A percentile compares a stretch with the other conserved stretches of the same genome.
Conservation (phyloP, 257 asterid species). For the Nicotiana noctiflora region DNA sequence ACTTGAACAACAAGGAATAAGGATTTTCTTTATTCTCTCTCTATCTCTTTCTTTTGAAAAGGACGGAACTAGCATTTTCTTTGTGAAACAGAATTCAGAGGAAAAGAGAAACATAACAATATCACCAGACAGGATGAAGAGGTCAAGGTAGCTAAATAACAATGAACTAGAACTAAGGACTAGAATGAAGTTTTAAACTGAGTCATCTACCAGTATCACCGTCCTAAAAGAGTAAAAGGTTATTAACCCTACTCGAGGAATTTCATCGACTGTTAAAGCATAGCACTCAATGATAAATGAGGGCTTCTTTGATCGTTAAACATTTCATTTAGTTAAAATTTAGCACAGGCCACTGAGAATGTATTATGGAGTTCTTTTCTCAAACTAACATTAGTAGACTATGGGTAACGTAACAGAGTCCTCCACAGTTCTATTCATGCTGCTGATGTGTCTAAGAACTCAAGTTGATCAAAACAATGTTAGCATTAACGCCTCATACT, state of each 20-base stretch:
- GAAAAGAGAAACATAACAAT: not conserved
- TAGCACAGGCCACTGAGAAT: not conserved
- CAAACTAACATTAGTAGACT: conserved; percentile 1
- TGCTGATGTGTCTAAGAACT: not conserved
- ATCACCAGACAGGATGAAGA: not conserved
- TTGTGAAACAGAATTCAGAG: not conserved
- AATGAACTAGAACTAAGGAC: not conserved
- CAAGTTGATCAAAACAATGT: not conserved
- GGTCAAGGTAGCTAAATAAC: not conserved
- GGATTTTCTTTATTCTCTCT: not conserved
- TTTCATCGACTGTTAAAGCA: not conserved
- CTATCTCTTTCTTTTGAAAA: not conserved
- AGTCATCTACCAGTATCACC: not conserved
- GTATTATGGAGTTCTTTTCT: not conserved
- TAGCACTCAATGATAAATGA: not conserved
- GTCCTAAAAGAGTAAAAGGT: not conserved
- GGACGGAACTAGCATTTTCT: not conserved
- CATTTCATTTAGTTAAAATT: not conserved
- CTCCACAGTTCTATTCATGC: not conserved
- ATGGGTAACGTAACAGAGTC: not conserved
- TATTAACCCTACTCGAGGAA: not conserved
- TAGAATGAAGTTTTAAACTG: not conserved
- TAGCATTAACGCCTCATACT: not conserved
- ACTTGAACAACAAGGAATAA: not conserved
- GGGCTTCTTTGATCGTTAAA: not conserved